Conservation (phyloP, 257 asterid species). For the Ligustrum vulgare region DNA sequence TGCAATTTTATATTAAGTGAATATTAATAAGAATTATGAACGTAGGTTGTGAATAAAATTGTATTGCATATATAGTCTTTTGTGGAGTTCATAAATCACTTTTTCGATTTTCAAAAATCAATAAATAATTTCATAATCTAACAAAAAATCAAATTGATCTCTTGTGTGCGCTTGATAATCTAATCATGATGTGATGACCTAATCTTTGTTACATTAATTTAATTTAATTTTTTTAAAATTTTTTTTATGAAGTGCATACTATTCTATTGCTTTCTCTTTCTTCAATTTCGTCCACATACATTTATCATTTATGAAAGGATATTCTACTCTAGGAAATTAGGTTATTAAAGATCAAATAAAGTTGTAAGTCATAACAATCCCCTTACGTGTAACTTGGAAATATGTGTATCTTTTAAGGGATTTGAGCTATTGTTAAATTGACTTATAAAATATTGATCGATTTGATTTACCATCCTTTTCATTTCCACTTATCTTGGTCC, state of each 20-base stretch:
- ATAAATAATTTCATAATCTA: no score
- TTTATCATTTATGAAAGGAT: neutral
- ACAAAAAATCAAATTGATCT: neutral
- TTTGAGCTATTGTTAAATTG: no score
- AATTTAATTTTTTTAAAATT: no score
- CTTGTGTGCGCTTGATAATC: neutral
- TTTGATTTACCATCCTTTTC: neutral
- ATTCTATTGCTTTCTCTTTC: neutral
- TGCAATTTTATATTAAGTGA: no score
- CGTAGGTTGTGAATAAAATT: no score
- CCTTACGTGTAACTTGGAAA: neutral
- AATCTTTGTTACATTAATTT: neutral
- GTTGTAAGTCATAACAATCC: neutral
- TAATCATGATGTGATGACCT: neutral
- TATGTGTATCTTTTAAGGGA: neutral
- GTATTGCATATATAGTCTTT: neutral
- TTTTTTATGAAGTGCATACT: neutral
- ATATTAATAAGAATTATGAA: no score
- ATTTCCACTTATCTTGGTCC: neutral
- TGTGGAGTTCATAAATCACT: no score
- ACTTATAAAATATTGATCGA: no score
- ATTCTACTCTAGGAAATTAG: neutral
- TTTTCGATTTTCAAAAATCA: no score
- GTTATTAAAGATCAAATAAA: neutral
- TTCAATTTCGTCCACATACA: neutral